These are phyloP conservation scores for Barbatosphaeria neglecta DNA, from an alignment of 495 filamentous ascomycete species.

Conservation along the genomic window DNA sequence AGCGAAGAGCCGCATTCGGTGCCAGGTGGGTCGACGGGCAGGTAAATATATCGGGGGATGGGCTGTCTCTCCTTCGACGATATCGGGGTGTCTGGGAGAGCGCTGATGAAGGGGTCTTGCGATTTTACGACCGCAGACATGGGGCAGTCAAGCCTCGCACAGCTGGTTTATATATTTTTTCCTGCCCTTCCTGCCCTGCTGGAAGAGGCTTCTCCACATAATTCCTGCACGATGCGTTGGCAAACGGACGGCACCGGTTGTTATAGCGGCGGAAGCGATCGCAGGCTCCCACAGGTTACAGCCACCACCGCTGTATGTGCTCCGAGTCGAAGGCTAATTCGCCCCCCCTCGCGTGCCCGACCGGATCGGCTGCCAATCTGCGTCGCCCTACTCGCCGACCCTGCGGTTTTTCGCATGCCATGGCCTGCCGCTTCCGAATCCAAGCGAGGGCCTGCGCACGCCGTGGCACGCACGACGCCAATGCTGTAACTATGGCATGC, in stretches of 20 bases:
- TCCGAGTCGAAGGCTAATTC: constrained; percentile 1
- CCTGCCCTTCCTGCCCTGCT: no score
- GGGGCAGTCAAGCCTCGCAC: constrained; percentile 1
- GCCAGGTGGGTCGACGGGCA: constrained; percentile 6
- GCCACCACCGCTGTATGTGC: constrained; percentile 14
- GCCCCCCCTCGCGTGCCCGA: background rate
- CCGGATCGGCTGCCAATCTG: constrained; percentile 5
- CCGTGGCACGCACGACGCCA: no score
- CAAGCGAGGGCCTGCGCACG: no score
- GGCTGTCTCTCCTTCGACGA: no score
- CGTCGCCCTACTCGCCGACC: background rate
- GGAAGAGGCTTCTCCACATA: constrained; percentile 16
- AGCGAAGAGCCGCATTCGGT: constrained; percentile 14
- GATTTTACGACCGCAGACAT: background rate
- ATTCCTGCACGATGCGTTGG: constrained; percentile 29
- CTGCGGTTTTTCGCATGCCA: background rate
- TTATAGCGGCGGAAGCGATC: constrained; percentile 9
- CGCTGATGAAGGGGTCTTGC: background rate
- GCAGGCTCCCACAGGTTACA: constrained; percentile 15
- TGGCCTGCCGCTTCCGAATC: no score
- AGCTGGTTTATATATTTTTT: constrained; percentile 15
- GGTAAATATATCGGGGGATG: no score
- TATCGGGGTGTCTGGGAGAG: background rate
- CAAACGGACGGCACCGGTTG: constrained; percentile 13
- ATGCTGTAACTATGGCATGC: no score